A percentile compares a stretch with the other conserved stretches of the same genome.
Evolutionary conservation across 2,329 filamentous ascomycete species (phyloP).

Genomic region (Talaromyces pinophilus): DNA sequence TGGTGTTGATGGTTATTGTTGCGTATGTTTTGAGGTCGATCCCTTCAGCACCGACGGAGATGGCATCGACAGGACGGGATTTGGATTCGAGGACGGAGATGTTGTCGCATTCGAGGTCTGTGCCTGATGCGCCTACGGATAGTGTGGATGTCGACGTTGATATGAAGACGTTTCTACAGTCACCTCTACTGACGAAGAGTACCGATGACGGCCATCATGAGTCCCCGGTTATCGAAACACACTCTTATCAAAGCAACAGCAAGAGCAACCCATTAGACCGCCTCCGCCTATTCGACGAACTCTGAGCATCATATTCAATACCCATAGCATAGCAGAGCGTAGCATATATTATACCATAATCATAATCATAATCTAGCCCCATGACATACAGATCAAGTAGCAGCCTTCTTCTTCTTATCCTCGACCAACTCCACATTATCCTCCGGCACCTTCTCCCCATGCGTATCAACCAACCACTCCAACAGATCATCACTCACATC

Average conservation of each 20-base stretch:
- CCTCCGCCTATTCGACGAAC: conserved; percentile 21
- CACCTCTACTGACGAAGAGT: background rate
- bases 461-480: conserved; percentile 86
- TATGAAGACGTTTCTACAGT: conserved; percentile 1
- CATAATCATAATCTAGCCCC: background rate
- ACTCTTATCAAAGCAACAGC: background rate
- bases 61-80: conserved; percentile 4
- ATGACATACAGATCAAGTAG: conserved; percentile 12
- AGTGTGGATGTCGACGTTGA: background rate
- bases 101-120: conserved; percentile 4
- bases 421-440: conserved; percentile 94
- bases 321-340: conserved; percentile 1
- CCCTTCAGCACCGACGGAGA: background rate
- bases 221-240: background rate
- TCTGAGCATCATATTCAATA: conserved; percentile 12
- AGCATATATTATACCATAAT: conserved; percentile 1
- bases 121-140: background rate
- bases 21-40: conserved; percentile 30
- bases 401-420: conserved; percentile 77
- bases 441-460: conserved; percentile 79
- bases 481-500: conserved; percentile 93
- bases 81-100: conserved; percentile 12
- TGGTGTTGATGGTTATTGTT: conserved; percentile 34
- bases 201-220: background rate
- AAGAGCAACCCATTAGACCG: conserved; percentile 2